Base-by-base conservation (phyloP, 2,329 filamentous ascomycete species). In the Fusarium domesticum region DNA sequence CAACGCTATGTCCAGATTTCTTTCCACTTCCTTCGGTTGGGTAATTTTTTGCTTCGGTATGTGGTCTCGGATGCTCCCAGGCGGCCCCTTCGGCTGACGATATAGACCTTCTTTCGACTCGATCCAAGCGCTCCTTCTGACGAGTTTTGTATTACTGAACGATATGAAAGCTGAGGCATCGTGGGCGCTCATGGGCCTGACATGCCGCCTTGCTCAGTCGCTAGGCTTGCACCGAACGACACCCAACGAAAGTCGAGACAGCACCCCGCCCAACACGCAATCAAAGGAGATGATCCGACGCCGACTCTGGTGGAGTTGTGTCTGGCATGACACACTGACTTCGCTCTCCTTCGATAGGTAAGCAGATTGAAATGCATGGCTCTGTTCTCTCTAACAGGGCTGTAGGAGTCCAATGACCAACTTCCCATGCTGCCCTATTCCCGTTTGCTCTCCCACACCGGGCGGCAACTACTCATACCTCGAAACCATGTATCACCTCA, bases 81-180 rank as follows among this genome's bases (percentile, higher is more conserved):
- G 19, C 18, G 31, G 17, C 15, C 12, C 19, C 35, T 18, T 14
- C 18, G 12, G 30, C 48, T 57, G 6, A 57, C 41, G 16, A 37
- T 1, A 16, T 42, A 79, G 77, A 23, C 81, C 81, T 2, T 84
- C 82, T 0, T 73, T 84, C 31, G 81, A 85, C 59, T 83, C 80
- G 5, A 80, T 85, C 18, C 81, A 85, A 59, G 81, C 81, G 1
- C 65, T 85, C 32, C 67, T 85, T 1, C 72, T 85, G 34, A 80
- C 79, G 4, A 76, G 79, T 20, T 84, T 84, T 50, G 80, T 83
- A 3, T 68, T 85, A 2, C 67, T 84, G 18, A 85, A 85, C 53
- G 81, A 85, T 47, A 85, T 85, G 81, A 84, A 84, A 57, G 81
- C 81, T 2, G 81, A 85, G 56, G 81, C 80, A 0, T 84, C 81